These are phyloP conservation scores for Brassica carinata DNA, from an alignment of 345 rosid genomes.

Conservation along the genomic window DNA sequence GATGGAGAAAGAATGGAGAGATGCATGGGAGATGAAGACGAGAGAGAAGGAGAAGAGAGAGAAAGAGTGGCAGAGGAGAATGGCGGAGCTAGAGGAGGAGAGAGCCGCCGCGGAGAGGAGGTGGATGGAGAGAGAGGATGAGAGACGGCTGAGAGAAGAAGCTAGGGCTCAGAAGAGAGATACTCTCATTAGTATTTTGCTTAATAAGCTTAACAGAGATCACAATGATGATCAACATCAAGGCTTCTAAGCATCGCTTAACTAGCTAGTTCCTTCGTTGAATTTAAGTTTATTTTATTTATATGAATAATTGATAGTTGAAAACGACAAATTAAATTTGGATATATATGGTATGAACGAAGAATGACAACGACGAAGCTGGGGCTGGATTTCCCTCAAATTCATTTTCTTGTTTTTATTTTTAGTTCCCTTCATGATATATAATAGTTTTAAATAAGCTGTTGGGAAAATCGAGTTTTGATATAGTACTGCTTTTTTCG, in stretches of 20 bases:
- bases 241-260: conserved; percentile 33
- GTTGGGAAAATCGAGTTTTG: not conserved
- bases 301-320: not conserved
- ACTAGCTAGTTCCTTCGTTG: not conserved
- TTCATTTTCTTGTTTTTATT: not conserved
- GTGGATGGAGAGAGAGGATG: conserved; percentile 93
- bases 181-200: conserved; percentile 69
- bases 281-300: not conserved
- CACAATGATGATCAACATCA: conserved; percentile 37
- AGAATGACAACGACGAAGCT: not conserved
- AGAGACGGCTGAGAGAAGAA: conserved; percentile 83
- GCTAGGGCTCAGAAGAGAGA: conserved; percentile 96
- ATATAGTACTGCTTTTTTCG: not conserved
- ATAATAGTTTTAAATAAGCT: not conserved
- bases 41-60: conserved; percentile 74
- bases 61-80: conserved; percentile 85
- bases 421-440: not conserved
- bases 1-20: conserved; percentile 89
- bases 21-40: conserved; percentile 70
- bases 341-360: not conserved
- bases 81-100: conserved; percentile 85
- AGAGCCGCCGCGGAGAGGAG: conserved; percentile 77
- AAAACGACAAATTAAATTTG: not conserved
- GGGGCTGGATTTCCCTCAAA: not conserved
- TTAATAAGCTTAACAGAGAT: conserved; percentile 69